Base-by-base conservation (phyloP, 257 asterid species). In the Ocimum tenuiflorum region DNA sequence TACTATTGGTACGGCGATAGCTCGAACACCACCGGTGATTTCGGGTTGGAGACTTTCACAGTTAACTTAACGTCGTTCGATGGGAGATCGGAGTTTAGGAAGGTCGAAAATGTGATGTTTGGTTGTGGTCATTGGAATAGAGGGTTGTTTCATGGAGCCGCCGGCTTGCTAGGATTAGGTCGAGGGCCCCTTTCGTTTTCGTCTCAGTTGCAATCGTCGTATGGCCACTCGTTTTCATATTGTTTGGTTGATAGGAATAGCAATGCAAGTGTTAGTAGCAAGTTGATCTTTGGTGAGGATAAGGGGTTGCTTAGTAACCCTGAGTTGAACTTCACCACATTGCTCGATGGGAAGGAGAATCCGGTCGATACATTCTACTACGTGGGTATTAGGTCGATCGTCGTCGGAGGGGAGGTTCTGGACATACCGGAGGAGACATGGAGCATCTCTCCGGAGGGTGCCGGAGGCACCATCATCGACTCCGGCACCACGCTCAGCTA, bases 41-140 rank as follows among this genome's bases (percentile, higher is more conserved):
- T 92, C 7, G 85, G 96, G 1, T 29, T 86, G 0, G 98, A 92
- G 56, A 83, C 94, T 8, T 89, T 92, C 27, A 87, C 97, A 0
- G 94, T 92, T 10, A 92, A 92, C 61, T 85, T 89, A 11, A 89
- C 98, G 2, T 60, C 75, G 6, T 54, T 23, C 0, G 60, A 54
- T 3, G 96, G 94, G 67, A 65, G 68, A 53, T 58, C 87, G 0
- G 86, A 78, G 67, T 80, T 81, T 50, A 80, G 54, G 77, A 69
- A 76, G 7, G 96, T 87, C n/a, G 87, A 87, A 0, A 82, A 89
- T 69, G 94, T 92, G 45, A 87, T 87, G 95, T 89, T 92, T 71
- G 98, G 97, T 0, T 91, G 97, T 70, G 97, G 97, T 0, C 97
- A 91, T 77, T 91, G 97, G 96, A 91, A 91, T 63, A 76, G 97